phyloP scores from a whole-genome alignment of 257 asterid genomes.

The Solanum ahanhuiri region DNA sequence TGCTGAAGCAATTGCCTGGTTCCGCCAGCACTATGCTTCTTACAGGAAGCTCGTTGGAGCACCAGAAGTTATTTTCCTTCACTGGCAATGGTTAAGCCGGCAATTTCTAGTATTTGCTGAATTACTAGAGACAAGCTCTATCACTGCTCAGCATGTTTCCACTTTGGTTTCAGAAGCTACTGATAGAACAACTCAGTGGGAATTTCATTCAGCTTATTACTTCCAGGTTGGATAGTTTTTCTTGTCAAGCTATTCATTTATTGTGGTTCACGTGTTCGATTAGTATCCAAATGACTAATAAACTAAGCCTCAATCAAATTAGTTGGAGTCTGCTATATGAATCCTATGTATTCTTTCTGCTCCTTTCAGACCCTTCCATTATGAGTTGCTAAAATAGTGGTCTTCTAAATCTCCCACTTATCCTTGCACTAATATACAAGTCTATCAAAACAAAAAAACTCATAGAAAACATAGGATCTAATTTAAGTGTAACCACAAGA shows the following conservation, averaged over 20 bases:
- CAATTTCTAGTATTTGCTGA: slow-evolving; percentile 86
- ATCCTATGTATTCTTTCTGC: not conserved
- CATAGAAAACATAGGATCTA: not conserved
- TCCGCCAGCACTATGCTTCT: slow-evolving; percentile 61
- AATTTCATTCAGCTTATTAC: slow-evolving; percentile 75
- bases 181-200: slow-evolving; percentile 82
- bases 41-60: slow-evolving; percentile 68
- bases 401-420: not conserved
- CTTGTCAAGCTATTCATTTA: not conserved
- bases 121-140: slow-evolving; percentile 78
- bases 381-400: not conserved
- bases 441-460: not conserved
- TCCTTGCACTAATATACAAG: not conserved
- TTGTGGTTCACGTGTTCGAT: not conserved
- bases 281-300: not conserved
- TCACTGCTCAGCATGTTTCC: slow-evolving; percentile 32
- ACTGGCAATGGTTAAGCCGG: slow-evolving; percentile 98
- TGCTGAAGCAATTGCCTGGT: slow-evolving; percentile 78
- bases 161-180: slow-evolving; percentile 34
- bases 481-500: not conserved
- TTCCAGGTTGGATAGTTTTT: slow-evolving; percentile 45
- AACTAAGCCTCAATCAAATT: not conserved
- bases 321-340: not conserved
- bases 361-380: not conserved
- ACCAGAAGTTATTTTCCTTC: slow-evolving; percentile 70